These are phyloP conservation scores for Mycena amicta DNA, from an alignment of 768 basidiomycete species.

Conservation along the genomic window DNA sequence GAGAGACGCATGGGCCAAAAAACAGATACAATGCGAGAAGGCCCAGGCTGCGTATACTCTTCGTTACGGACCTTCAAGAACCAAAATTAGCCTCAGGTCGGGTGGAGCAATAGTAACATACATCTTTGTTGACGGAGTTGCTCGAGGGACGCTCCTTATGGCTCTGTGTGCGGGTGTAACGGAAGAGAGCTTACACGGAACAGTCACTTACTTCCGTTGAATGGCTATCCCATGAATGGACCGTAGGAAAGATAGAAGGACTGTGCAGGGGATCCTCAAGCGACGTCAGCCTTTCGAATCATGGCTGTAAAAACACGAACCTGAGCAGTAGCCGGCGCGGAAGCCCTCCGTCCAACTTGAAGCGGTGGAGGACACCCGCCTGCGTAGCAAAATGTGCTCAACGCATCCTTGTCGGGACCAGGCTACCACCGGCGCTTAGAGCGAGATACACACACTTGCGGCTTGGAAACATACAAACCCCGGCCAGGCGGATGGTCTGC, in stretches of 20 bases:
- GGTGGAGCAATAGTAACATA: no score
- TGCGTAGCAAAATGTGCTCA: neutral
- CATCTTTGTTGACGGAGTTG: no score
- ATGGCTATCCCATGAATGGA: slow-evolving; percentile 3
- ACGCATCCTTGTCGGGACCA: slow-evolving; percentile 18
- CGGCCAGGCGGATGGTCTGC: slow-evolving; percentile 21
- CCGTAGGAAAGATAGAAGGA: slow-evolving; percentile 14
- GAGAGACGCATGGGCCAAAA: neutral
- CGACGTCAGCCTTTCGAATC: neutral
- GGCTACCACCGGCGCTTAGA: slow-evolving; percentile 7
- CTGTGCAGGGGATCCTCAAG: slow-evolving; percentile 10
- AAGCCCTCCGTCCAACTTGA: slow-evolving; percentile 14
- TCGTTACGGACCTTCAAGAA: no score
- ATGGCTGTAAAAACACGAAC: no score
- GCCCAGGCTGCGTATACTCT: neutral
- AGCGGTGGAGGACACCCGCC: slow-evolving; percentile 13
- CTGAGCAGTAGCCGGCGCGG: neutral
- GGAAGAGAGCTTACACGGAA: no score
- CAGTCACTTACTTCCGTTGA: slow-evolving; percentile 2
- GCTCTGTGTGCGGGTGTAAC: no score
- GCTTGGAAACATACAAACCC: slow-evolving; percentile 15
- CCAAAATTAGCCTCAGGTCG: no score
- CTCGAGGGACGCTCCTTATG: no score
- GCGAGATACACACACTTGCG: neutral
- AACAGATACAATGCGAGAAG: neutral